Conservation (phyloP, 2,329 filamentous ascomycete species). For the Stylonectria norvegica region DNA sequence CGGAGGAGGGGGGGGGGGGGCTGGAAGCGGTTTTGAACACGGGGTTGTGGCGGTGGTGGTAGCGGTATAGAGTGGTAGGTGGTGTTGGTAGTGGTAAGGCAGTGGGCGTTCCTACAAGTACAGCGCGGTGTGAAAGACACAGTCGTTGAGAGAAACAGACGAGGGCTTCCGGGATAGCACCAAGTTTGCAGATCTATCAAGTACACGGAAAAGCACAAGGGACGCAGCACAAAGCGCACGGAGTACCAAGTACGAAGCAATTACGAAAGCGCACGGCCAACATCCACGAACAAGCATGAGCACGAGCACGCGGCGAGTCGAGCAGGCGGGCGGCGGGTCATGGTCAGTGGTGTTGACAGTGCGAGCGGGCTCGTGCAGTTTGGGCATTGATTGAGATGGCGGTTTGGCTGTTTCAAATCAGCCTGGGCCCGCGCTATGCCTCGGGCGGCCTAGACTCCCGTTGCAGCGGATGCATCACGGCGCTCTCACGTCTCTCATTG, state of each 20-base stretch:
- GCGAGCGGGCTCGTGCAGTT: neutral
- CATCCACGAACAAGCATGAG: no score
- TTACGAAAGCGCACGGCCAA: no score
- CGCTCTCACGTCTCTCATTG: constrained; percentile 1
- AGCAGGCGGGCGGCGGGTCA: neutral
- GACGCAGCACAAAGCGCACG: neutral
- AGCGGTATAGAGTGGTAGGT: no score
- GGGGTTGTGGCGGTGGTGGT: neutral
- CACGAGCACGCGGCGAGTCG: no score
- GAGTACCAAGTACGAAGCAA: neutral
- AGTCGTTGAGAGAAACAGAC: neutral
- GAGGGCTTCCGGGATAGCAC: neutral
- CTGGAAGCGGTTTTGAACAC: constrained; percentile 1
- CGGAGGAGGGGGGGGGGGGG: neutral
- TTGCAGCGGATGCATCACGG: constrained; percentile 1
- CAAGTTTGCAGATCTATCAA: neutral
- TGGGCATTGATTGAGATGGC: neutral
- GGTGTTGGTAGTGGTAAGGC: no score
- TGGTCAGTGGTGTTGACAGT: neutral
- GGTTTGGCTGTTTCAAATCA: constrained; percentile 28
- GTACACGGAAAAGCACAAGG: neutral
- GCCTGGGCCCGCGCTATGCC: constrained; percentile 18
- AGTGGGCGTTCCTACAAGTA: neutral
- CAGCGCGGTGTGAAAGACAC: no score
- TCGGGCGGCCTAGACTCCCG: constrained; percentile 13